Evolutionary conservation across 352 stramenopile species (phyloP).

Genomic region (Globisporangium perplexum): DNA sequence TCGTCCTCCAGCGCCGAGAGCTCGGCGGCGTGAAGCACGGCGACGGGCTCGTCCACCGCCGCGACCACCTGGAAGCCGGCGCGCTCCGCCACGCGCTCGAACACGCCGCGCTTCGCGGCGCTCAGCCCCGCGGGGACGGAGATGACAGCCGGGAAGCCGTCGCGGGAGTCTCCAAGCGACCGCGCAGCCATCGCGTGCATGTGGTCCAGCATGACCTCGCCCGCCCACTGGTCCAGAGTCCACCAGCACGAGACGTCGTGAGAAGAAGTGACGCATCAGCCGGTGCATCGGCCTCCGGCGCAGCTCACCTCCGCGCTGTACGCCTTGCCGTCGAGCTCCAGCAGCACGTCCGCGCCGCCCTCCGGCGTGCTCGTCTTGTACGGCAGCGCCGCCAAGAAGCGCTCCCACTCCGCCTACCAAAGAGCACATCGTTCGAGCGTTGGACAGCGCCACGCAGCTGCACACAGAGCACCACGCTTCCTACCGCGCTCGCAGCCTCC

Average conservation of each 20-base stretch:
- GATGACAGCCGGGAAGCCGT: constrained; percentile 46
- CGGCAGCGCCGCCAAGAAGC: constrained; percentile 33
- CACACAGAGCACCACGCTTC: background rate
- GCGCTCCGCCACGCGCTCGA: constrained; percentile 44
- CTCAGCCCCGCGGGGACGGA: constrained; percentile 32
- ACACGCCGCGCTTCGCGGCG: constrained; percentile 23
- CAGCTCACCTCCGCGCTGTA: constrained; percentile 52
- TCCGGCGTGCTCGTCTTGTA: constrained; percentile 23
- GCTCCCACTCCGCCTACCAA: constrained; percentile 5
- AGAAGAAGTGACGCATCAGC: background rate
- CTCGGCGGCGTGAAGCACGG: constrained; percentile 50
- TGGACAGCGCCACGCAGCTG: background rate
- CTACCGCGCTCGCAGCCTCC: background rate
- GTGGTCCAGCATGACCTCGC: constrained; percentile 55
- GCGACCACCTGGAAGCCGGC: constrained; percentile 56
- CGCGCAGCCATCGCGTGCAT: constrained; percentile 34
- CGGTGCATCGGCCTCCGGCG: too few relatives aligned
- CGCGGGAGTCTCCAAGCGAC: constrained; percentile 32
- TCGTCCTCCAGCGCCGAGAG: constrained; percentile 25
- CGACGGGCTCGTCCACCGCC: constrained; percentile 56
- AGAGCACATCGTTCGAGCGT: background rate
- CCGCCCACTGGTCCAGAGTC: constrained; percentile 34
- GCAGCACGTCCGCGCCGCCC: constrained; percentile 16
- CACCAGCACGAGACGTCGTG: background rate
- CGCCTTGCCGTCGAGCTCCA: constrained; percentile 43